A percentile compares a stretch with the other conserved stretches of the same genome.
Conservation (phyloP, 257 asterid species). For the Nicotiana attenuata region DNA sequence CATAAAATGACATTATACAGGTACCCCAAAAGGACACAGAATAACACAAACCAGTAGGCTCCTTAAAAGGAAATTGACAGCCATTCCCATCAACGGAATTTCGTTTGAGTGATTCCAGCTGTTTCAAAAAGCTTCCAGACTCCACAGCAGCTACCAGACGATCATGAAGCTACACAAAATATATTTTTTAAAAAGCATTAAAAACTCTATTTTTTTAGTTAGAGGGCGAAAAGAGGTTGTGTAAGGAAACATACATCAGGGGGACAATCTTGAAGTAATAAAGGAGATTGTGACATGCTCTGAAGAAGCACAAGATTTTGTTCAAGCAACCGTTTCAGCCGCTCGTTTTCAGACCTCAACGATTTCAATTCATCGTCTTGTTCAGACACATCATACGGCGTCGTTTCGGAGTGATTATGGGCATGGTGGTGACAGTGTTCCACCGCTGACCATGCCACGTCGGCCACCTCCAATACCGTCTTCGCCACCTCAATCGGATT, state of each 20-base stretch:
- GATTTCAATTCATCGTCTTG: conserved; percentile 34
- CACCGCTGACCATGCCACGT: conserved; percentile 80
- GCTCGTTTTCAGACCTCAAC: conserved; percentile 58
- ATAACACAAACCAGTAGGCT: conserved; percentile 49
- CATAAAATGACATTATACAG: too few relatives aligned
- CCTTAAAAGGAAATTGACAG: conserved; percentile 56
- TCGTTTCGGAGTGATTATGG: conserved; percentile 27
- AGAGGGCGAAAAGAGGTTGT: not conserved
- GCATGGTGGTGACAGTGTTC: conserved; percentile 56
- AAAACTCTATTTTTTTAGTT: not conserved
- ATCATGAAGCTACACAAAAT: conserved; percentile 57
- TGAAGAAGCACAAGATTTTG: conserved; percentile 60
- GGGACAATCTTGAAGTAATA: conserved; percentile 51
- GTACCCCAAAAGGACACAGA: not conserved
- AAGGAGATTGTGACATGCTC: conserved; percentile 47
- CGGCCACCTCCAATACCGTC: conserved; percentile 93
- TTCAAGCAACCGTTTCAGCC: conserved; percentile 67
- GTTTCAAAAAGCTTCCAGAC: conserved; percentile 52
- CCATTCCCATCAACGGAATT: conserved; percentile 21
- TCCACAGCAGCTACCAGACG: conserved; percentile 53
- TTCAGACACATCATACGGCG: conserved; percentile 5
- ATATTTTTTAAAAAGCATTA: too few relatives aligned
- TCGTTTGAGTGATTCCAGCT: conserved; percentile 45
- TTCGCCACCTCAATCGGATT: conserved; percentile 64
- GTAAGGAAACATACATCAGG: conserved; percentile 45